Percentiles rank a stretch among this genome's conserved stretches.
Conservation (phyloP, 129 eudicot genomes). For the Arctium minus region DNA sequence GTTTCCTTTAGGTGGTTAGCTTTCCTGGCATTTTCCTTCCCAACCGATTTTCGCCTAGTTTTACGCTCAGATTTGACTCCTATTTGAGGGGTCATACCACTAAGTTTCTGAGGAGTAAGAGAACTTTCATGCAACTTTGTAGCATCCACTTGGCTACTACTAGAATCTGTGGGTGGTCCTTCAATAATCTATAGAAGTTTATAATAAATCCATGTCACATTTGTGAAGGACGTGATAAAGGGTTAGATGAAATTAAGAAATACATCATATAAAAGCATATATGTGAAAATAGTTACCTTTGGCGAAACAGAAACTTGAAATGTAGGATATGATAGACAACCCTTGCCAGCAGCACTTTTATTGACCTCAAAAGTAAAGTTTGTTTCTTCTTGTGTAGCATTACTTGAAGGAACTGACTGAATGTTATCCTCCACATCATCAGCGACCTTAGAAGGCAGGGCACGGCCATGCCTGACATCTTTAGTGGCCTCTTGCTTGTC, state of each 20-base stretch:
- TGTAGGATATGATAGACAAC: constrained; percentile 32
- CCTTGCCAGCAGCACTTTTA: constrained; percentile 38
- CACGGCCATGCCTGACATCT: constrained; percentile 15
- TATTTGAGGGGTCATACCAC: constrained; percentile 10
- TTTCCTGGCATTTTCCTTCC: constrained; percentile 42
- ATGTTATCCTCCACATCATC: constrained; percentile 10
- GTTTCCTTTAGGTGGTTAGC: constrained; percentile 33
- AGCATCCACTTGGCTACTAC: constrained; percentile 29
- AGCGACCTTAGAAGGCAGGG: constrained; percentile 10
- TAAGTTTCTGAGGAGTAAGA: constrained; percentile 24
- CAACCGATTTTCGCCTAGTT: constrained; percentile 54
- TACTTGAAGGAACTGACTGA: constrained; percentile 21
- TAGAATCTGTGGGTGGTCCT: constrained; percentile 38
- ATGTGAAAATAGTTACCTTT: constrained; percentile 17
- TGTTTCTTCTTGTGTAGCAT: constrained; percentile 36
- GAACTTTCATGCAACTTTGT: constrained; percentile 3
- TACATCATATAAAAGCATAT: constrained; percentile 11
- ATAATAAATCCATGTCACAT: constrained; percentile 9
- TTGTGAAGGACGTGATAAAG: neutral
- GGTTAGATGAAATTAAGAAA: constrained; percentile 6
- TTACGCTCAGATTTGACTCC: constrained; percentile 53
- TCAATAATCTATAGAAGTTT: constrained; percentile 37
- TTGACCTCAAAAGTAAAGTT: constrained; percentile 60
- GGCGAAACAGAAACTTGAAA: constrained; percentile 32
- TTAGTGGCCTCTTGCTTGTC: constrained; percentile 5